Evolutionary conservation across 768 basidiomycete species (phyloP).

Genomic region (Cystobasidium tubakii): DNA sequence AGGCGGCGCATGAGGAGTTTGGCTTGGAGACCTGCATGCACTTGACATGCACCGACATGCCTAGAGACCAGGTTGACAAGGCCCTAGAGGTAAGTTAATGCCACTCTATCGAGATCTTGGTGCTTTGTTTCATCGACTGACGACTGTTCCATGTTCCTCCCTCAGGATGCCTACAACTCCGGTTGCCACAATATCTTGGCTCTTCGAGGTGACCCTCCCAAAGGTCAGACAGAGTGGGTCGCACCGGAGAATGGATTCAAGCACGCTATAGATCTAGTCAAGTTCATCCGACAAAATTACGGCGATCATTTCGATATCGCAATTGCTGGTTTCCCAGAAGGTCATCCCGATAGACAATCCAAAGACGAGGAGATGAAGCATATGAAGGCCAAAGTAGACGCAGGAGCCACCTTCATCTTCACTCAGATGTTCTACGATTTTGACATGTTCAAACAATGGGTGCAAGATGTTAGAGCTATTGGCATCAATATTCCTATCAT

Average conservation of each 20-base stretch:
- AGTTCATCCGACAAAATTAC: conserved; percentile 79
- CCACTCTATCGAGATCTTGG: background rate
- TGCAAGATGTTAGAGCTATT: conserved; percentile 54
- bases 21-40: conserved; percentile 99
- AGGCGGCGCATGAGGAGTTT: conserved; percentile 63
- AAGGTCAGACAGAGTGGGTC: conserved; percentile 86
- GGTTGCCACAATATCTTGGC: conserved; percentile 89
- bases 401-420: conserved; percentile 89
- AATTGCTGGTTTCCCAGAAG: conserved; percentile 73
- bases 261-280: conserved; percentile 79
- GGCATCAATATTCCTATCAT: conserved; percentile 87
- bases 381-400: conserved; percentile 83
- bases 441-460: conserved; percentile 88
- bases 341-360: conserved; percentile 55
- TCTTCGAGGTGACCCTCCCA: conserved; percentile 87
- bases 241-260: conserved; percentile 75
- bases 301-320: conserved; percentile 84
- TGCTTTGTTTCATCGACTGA: background rate
- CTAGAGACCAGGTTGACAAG: conserved; percentile 83
- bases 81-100: conserved; percentile 60
- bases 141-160: background rate
- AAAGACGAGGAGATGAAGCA: conserved; percentile 57
- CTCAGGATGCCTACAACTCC: conserved; percentile 59
- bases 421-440: conserved; percentile 97
- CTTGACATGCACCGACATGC: conserved; percentile 98